Conservation (phyloP, 495 filamentous ascomycete genomes). For the Rostrohypoxylon terebratum region DNA sequence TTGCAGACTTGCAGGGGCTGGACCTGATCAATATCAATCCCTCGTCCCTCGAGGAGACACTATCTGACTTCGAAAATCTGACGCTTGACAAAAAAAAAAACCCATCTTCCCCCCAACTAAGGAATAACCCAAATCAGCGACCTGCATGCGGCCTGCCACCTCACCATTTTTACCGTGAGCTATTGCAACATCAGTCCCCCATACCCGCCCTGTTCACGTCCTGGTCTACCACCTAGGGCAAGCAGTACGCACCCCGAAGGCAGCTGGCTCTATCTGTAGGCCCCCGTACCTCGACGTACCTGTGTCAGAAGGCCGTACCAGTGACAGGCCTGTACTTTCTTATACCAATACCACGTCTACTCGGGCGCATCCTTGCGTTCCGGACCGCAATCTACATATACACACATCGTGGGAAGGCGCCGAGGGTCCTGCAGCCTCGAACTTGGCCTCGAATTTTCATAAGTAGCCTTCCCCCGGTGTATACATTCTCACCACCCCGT, state of each 20-base stretch:
- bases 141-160: conserved; percentile 53
- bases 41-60: conserved; percentile 33
- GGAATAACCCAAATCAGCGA: conserved; percentile 52
- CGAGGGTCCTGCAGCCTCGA: conserved; percentile 51
- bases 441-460: conserved; percentile 47
- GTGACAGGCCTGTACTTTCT: conserved; percentile 50
- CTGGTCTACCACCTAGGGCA: conserved; percentile 49
- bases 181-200: conserved; percentile 54
- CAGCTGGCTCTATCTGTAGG: conserved; percentile 31
- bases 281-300: conserved; percentile 51
- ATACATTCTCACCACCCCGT: conserved; percentile 37
- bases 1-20: conserved; percentile 36
- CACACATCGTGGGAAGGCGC: conserved; percentile 50
- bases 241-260: conserved; percentile 36
- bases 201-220: conserved; percentile 48
- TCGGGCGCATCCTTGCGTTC: conserved; percentile 49
- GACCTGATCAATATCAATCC: conserved; percentile 43
- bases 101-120: conserved; percentile 48
- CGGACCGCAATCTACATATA: conserved; percentile 49
- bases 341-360: conserved; percentile 39
- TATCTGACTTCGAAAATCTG: conserved; percentile 46
- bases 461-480: conserved; percentile 50
- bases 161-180: conserved; percentile 53
- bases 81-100: conserved; percentile 43
- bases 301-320: conserved; percentile 48